Percentiles rank a stretch among this genome's conserved stretches.
Evolutionary conservation across 2,329 filamentous ascomycete species (phyloP).

Genomic region (Fusarium duplospermum): DNA sequence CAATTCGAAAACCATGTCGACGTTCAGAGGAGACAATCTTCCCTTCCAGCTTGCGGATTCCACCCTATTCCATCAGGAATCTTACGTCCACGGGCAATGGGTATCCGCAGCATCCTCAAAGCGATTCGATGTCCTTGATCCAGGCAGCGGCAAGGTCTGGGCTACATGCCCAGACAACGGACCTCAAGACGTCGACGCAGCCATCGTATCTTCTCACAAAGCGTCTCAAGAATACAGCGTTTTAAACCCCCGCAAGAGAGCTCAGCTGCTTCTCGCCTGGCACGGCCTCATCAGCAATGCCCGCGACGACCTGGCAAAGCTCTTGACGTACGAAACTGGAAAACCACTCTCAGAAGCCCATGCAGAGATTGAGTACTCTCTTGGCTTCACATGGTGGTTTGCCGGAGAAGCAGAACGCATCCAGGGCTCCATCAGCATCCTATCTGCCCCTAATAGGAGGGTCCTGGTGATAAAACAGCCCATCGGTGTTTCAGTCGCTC

Average conservation of each 20-base stretch:
- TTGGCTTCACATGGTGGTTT: slow-evolving; percentile 67
- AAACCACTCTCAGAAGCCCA: slow-evolving; percentile 66
- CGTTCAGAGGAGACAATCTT: not conserved
- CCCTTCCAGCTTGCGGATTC: not conserved
- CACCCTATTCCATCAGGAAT: not conserved
- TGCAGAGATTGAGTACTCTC: slow-evolving; percentile 66
- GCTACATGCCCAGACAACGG: not conserved
- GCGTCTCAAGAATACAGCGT: not conserved
- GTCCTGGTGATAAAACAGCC: slow-evolving; percentile 75
- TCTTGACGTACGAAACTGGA: slow-evolving; percentile 62
- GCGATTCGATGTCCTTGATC: not conserved
- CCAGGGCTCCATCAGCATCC: slow-evolving; percentile 69
- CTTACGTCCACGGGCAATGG: not conserved
- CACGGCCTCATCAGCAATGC: not conserved
- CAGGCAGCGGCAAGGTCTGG: not conserved
- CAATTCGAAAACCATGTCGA: not conserved
- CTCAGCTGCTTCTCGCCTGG: not conserved
- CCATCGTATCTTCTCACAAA: not conserved
- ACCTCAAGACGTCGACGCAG: not conserved
- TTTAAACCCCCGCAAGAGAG: not conserved
- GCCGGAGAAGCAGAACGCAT: slow-evolving; percentile 56
- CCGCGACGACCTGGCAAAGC: slow-evolving; percentile 50
- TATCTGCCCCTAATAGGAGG: slow-evolving; percentile 70
- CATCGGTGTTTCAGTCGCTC: slow-evolving; percentile 48
- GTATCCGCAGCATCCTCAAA: not conserved